Evolutionary conservation across 2,329 filamentous ascomycete genomes (phyloP).

Genomic region (Aureobasidium sp.): DNA sequence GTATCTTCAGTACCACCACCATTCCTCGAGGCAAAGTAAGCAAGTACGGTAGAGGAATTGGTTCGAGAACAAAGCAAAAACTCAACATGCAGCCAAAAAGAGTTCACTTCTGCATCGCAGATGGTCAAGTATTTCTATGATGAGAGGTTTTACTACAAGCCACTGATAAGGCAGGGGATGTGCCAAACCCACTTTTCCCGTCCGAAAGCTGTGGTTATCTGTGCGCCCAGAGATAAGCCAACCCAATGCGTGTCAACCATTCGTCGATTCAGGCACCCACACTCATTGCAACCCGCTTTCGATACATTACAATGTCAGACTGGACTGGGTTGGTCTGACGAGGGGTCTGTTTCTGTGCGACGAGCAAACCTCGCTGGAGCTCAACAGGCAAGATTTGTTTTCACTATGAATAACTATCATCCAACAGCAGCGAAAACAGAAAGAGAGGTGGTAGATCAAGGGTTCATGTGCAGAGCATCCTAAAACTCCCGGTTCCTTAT

Average conservation of each 20-base stretch:
- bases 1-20: not conserved
- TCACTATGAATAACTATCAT: not conserved
- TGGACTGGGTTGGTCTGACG: not conserved
- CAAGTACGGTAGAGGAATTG: not conserved
- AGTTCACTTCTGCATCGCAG: not conserved
- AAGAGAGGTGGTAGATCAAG: not conserved
- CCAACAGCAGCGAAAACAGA: not conserved
- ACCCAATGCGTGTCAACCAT: slow-evolving; percentile 2
- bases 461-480: not conserved
- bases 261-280: not conserved
- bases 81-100: not conserved
- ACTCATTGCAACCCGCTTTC: not conserved
- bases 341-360: not conserved
- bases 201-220: slow-evolving; percentile 4
- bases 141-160: slow-evolving; percentile 7
- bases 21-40: not conserved
- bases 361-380: not conserved
- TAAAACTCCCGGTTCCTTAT: slow-evolving; percentile 8
- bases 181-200: slow-evolving; percentile 1
- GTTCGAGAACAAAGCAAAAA: slow-evolving; percentile 8
- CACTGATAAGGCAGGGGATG: slow-evolving; percentile 14
- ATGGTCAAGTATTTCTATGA: slow-evolving; percentile 13
- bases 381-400: not conserved
- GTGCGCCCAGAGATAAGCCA: slow-evolving; percentile 14
- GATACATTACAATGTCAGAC: not conserved